Base-by-base conservation (phyloP, 768 basidiomycete genomes). In the Lyophyllum decastes region DNA sequence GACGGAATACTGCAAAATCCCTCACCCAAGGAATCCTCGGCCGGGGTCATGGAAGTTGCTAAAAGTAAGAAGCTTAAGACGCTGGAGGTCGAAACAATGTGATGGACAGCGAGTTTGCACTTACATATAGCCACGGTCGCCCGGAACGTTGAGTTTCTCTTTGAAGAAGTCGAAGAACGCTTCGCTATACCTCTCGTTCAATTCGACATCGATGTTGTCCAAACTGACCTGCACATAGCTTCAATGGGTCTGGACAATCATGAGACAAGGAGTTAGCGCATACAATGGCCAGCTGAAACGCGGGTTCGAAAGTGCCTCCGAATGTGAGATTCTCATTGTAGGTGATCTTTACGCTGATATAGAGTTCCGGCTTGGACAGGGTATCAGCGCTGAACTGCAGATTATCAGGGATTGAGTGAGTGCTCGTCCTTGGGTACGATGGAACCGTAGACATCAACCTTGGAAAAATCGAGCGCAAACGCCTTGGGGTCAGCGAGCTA, bases 261-360 rank as follows among this genome's bases (percentile, higher is more conserved):
- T 38, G 22, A 22, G 16, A 52, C 30, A 1, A 5, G 49, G 6
- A 25, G 4, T 40, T 9, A 7, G 5, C 6, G 76, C 87, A 52
- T 58, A 90, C 89, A 57, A 88, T 72, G 46, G 68, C 70, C 52
- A 90, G 71, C 49, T 80, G 73, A 70, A 88, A 82, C 3, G 87
- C 84, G 19, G 88, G 88, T 16, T 89, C 87, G 52, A 87, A 81
- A 4, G 82, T 81, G 14, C 88, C 88, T 19, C 61, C 75, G 64
- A 84, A 89, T 2, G 84, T 78, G 58, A 89, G 77, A 34, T 74
- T 77, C 52, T 89, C 84, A 61, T 86, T 84, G 73, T 85, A 77
- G 3, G 52, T 53, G 24, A 53, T 16, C 60, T 78, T 77, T 60
- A 83, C 72, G n/a, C 78, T 75, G 61, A 90, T 83, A 61, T 79